phyloP scores from a whole-genome alignment of 148 eudicot species.

The Dianthus caryophyllus region DNA sequence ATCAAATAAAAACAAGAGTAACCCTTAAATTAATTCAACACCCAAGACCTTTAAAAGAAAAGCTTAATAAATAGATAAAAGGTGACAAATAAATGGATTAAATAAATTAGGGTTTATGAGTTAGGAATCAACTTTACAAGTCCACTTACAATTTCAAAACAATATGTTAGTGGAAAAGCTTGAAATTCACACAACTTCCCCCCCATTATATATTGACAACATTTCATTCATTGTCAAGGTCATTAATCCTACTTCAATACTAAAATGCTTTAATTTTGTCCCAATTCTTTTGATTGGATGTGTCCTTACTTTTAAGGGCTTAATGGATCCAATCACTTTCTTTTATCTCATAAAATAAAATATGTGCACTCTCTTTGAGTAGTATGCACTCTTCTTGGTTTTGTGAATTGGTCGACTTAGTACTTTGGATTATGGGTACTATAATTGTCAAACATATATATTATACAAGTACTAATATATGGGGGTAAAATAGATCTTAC shows the following conservation, averaged over 20 bases:
- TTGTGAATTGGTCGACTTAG: too few relatives aligned
- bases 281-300: conserved; percentile 27
- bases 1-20: background rate
- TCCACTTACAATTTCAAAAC: conserved; percentile 27
- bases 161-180: conserved; percentile 18
- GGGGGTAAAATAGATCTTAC: too few relatives aligned
- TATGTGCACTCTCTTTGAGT: too few relatives aligned
- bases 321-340: conserved; percentile 20
- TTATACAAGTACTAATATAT: too few relatives aligned
- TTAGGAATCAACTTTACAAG: conserved; percentile 30
- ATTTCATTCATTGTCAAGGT: conserved; percentile 22
- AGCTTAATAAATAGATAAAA: background rate
- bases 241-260: conserved; percentile 26
- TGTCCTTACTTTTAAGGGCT: conserved; percentile 18
- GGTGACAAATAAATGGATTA: background rate
- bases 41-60: background rate
- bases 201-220: conserved; percentile 19
- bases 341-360: background rate
- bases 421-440: too few relatives aligned
- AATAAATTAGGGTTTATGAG: conserved; percentile 14
- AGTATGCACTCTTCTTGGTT: too few relatives aligned
- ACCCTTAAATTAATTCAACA: background rate
- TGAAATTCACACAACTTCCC: conserved; percentile 20
- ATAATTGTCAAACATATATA: too few relatives aligned
- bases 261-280: conserved; percentile 27